Evolutionary conservation across 345 rosid species (phyloP).

Genomic region (Linum lewisii): DNA sequence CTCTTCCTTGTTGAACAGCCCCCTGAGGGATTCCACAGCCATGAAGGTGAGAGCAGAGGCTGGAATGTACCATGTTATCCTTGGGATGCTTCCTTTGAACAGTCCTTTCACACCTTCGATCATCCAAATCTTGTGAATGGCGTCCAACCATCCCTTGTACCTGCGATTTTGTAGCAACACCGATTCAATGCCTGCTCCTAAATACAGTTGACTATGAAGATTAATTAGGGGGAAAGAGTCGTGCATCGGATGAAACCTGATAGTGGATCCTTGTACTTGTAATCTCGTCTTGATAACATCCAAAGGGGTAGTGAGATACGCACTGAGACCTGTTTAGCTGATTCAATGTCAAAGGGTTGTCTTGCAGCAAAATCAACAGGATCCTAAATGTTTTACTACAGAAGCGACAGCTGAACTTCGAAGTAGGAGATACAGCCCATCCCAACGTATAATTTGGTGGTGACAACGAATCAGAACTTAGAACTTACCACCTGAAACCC

Average conservation of each 20-base stretch:
- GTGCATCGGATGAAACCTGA: constrained; percentile 37
- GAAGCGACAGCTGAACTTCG: constrained; percentile 1
- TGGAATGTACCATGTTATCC: constrained; percentile 89
- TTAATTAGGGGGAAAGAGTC: no score
- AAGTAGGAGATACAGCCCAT: no score
- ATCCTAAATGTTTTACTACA: not conserved
- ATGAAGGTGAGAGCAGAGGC: constrained; percentile 95
- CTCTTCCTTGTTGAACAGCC: constrained; percentile 45
- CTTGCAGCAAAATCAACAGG: constrained; percentile 7
- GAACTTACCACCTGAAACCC: constrained; percentile 88
- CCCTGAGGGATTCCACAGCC: constrained; percentile 90
- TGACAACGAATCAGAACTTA: not conserved
- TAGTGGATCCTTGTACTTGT: constrained; percentile 77
- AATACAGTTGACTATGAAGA: not conserved
- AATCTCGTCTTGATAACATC: constrained; percentile 89
- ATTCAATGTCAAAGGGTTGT: constrained; percentile 2
- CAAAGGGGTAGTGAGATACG: constrained; percentile 81
- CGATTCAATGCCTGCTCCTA: not conserved
- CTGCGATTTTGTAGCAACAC: no score
- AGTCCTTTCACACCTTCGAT: constrained; percentile 67
- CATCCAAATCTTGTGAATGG: constrained; percentile 51
- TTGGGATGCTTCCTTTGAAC: constrained; percentile 83
- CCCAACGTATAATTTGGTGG: no score
- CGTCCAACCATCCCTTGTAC: constrained; percentile 79
- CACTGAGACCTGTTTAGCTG: constrained; percentile 56